Percentiles rank a stretch among this genome's conserved stretches.
Evolutionary conservation across 2,329 filamentous ascomycete genomes (phyloP).

Genomic region (Simplicillium sp.): DNA sequence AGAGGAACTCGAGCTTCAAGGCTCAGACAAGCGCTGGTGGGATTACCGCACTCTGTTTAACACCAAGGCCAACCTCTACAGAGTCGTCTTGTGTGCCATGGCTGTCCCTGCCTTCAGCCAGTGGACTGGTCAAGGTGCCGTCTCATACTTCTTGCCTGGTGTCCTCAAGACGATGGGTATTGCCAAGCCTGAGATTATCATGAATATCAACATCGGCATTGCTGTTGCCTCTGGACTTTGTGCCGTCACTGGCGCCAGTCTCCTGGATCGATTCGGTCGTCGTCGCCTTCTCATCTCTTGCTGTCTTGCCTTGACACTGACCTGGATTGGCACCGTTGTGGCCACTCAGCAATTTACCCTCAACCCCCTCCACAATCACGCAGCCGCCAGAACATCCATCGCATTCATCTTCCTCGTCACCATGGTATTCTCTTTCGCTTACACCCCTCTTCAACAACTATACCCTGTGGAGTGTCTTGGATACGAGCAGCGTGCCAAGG

Average conservation of each 20-base stretch:
- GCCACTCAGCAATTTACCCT: constrained; percentile 17
- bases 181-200: constrained; percentile 23
- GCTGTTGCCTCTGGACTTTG: constrained; percentile 39
- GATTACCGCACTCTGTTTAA: constrained; percentile 29
- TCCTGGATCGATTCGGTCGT: constrained; percentile 40
- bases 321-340: constrained; percentile 37
- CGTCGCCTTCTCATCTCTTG: constrained; percentile 39
- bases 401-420: constrained; percentile 33
- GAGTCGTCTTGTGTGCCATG: constrained; percentile 2
- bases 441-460: constrained; percentile 36
- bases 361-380: constrained; percentile 8
- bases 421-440: constrained; percentile 32
- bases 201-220: constrained; percentile 37
- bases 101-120: constrained; percentile 26
- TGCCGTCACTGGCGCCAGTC: constrained; percentile 34
- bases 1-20: constrained; percentile 17
- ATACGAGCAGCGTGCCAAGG: constrained; percentile 27
- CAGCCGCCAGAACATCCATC: constrained; percentile 2
- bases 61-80: constrained; percentile 6
- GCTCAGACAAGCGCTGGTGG: constrained; percentile 29
- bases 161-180: constrained; percentile 43
- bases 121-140: constrained; percentile 28
- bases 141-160: constrained; percentile 40
- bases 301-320: constrained; percentile 26
- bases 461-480: constrained; percentile 31